Evolutionary conservation across 2,329 filamentous ascomycete species (phyloP).

Genomic region (Calonectria honghensis): DNA sequence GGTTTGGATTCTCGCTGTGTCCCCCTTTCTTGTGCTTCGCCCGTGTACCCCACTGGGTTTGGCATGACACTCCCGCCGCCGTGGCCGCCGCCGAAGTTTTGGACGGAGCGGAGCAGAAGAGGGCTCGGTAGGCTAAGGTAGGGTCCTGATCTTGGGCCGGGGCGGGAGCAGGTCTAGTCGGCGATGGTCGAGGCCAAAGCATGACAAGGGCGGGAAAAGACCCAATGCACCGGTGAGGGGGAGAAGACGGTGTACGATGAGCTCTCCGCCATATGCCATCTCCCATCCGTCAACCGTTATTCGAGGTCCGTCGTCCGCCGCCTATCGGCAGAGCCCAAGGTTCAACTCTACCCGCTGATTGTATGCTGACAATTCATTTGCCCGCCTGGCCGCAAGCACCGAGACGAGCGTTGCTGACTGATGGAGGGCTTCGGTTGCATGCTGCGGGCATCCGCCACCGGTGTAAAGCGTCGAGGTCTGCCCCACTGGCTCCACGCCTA

Average conservation of each 20-base stretch:
- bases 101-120: slow-evolving; percentile 36
- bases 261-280: slow-evolving; percentile 9
- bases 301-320: slow-evolving; percentile 19
- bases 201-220: slow-evolving; percentile 31
- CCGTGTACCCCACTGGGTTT: slow-evolving; percentile 31
- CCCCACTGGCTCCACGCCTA: slow-evolving; percentile 33
- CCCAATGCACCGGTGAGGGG: slow-evolving; percentile 34
- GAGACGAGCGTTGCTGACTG: slow-evolving; percentile 35
- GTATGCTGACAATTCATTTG: slow-evolving; percentile 36
- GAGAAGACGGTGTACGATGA: slow-evolving; percentile 25
- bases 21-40: slow-evolving; percentile 34
- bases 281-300: slow-evolving; percentile 7
- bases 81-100: slow-evolving; percentile 38
- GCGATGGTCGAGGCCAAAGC: slow-evolving; percentile 29
- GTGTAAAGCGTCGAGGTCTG: slow-evolving; percentile 23
- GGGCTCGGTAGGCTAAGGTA: slow-evolving; percentile 37
- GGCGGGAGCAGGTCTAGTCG: slow-evolving; percentile 35
- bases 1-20: slow-evolving; percentile 29
- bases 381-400: slow-evolving; percentile 11
- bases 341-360: slow-evolving; percentile 31
- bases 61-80: slow-evolving; percentile 36
- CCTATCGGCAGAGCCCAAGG: slow-evolving; percentile 11
- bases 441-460: slow-evolving; percentile 39
- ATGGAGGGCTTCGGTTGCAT: slow-evolving; percentile 34
- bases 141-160: slow-evolving; percentile 37